Conservation (phyloP, 2,329 filamentous ascomycete genomes). For the Nigrospora osmanthi region DNA sequence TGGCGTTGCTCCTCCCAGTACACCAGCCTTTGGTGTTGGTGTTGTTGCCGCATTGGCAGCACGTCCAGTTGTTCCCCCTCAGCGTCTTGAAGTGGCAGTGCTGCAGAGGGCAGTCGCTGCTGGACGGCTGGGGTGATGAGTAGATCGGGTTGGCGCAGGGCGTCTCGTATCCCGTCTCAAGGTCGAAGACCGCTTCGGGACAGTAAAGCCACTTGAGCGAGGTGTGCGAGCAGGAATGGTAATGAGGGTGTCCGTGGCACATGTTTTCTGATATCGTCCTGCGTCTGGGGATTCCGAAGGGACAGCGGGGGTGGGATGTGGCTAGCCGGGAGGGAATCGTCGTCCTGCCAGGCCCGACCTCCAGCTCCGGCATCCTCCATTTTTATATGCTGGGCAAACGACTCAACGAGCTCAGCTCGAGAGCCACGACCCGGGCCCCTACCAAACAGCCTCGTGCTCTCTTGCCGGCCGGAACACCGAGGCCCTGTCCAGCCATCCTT, state of each 20-base stretch:
- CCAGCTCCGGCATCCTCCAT: no score
- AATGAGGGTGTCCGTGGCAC: conserved; percentile 47
- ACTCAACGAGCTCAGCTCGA: no score
- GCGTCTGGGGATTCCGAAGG: background rate
- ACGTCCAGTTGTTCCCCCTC: conserved; percentile 40
- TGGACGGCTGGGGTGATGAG: conserved; percentile 34
- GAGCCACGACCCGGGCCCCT: no score
- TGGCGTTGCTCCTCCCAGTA: conserved; percentile 22
- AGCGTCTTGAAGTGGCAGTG: conserved; percentile 43
- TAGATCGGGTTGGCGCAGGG: conserved; percentile 42
- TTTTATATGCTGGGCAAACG: no score
- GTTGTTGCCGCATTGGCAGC: conserved; percentile 42
- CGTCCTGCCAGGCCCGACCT: no score
- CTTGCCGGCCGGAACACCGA: no score
- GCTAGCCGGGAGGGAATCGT: no score
- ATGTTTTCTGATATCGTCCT: conserved; percentile 23
- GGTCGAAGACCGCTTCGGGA: conserved; percentile 37
- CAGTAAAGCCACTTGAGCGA: conserved; percentile 50
- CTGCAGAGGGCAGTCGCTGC: conserved; percentile 36
- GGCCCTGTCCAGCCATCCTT: no score
- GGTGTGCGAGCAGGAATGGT: conserved; percentile 44
- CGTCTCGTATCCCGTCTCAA: conserved; percentile 39
- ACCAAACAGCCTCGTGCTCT: no score
- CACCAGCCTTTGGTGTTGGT: conserved; percentile 49
- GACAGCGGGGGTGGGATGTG: no score